Evolutionary conservation across 2,329 filamentous ascomycete species (phyloP), one percentile per base, ranked within the genome.

Genomic region (Cercospora janseana): DNA sequence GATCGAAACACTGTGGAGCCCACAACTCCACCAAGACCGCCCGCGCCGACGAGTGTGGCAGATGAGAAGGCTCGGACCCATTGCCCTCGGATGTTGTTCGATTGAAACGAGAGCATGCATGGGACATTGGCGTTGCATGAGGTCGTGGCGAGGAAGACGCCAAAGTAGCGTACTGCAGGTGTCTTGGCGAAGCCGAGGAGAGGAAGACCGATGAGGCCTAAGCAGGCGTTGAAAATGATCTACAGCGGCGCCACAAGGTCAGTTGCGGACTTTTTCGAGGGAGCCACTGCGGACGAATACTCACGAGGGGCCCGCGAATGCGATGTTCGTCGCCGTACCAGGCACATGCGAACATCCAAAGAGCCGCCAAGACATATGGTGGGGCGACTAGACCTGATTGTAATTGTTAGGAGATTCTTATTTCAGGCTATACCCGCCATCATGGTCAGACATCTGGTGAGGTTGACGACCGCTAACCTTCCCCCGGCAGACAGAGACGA

Each of bases 51-150:
- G 2, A 92, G 77, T 0, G 83, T 85, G 2, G 88, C 86, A 52
- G 82, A 87, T 66, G 82, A 85, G 59, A 93, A 84, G 1, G 88
- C 88, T 40, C 89, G 81, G 73, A 92, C 94, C 87, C 88, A 94
- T 71, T 93, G 88, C 0, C 88, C 88, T 46, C 87, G 83, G 63
- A 94, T 85, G 69, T 94, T 94, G 71, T 92, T 93, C 32, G 87
- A 87, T 72, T 92, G 88, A 72, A 88, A 93, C 0, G 87, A 79
- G 73, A 94, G 81, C 37, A 81, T 75, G 1, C 82, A 76, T 0
- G 89, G 88, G 4, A 92, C 76, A 65, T 93, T 63, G 57, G 83
- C 59, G 40, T 67, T 67, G 51, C 54, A 59, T 26, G 58, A 60
- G 2, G 63, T 63, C 3, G 65, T 67, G 24, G 66, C 66, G 35